Base-by-base conservation (phyloP, 768 basidiomycete genomes). In the Termitomyces sp. region DNA sequence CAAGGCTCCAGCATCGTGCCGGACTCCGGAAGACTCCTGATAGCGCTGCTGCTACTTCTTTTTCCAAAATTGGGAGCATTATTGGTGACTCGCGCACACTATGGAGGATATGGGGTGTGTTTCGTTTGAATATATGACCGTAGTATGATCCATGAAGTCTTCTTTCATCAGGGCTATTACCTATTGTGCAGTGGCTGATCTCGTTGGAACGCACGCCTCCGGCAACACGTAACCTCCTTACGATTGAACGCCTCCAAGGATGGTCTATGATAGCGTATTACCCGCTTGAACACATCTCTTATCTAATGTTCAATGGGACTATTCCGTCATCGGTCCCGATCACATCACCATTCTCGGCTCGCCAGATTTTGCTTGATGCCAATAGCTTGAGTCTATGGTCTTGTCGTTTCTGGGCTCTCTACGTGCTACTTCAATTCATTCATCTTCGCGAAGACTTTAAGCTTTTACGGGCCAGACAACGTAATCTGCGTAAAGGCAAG, bases 261-360 rank as follows among this genome's bases (percentile, higher is more conserved):
- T 88, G 80, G 80, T 76, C 86, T 2, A 91, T 92, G 89, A 74
- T 92, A 11, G 80, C 74, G 1, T 92, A 87, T 72, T 92, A 87
- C 64, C 91, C 89, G 1, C 76, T 92, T 45, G 88, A 92, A 63
- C 88, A 91, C 60, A 69, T 91, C 25, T 83, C 78, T 62, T 92
- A 88, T 65, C 75, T 92, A 57, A 66, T 77, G 37, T 73, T 80
- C 2, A 83, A 87, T 59, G 75, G 77, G 17, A 72, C 91, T 52
- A 78, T 90, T 34, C 84, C 88, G 14, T 58, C 79, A 1, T 70
- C 73, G n/a, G 62, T 87, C 44, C 71, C 80, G 9, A 68, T 81
- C 16, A 54, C 68, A 12, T 73, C 78, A 16, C 54, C 80, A 28
- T 64, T 81, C 51, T 71, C 77, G 11, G 71, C 73, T 30, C 78